Evolutionary conservation across 2,329 filamentous ascomycete species (phyloP).

Genomic region (Cordyceps javanica): DNA sequence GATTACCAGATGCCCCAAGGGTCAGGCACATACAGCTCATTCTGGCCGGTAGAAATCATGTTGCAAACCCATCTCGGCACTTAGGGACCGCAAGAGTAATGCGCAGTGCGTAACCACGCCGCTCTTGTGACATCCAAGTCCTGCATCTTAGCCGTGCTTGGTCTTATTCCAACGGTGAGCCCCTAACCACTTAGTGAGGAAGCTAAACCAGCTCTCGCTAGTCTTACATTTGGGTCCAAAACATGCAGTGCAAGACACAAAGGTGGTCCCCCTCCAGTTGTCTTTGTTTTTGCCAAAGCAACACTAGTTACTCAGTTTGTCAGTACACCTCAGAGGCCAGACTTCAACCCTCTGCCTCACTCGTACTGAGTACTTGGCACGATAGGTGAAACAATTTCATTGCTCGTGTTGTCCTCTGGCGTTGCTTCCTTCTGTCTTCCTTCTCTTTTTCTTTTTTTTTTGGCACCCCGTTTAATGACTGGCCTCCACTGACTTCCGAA

Average conservation of each 20-base stretch:
- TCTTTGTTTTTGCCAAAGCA: slow-evolving; percentile 7
- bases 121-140: background rate
- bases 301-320: background rate
- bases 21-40: background rate
- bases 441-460: background rate
- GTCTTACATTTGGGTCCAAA: slow-evolving; percentile 2
- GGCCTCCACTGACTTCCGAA: too few species aligned
- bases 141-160: background rate
- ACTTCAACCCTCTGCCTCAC: background rate
- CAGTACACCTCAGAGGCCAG: background rate
- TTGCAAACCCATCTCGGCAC: background rate
- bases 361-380: too few species aligned
- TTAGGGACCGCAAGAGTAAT: background rate
- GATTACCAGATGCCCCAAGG: background rate
- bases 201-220: background rate
- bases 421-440: background rate
- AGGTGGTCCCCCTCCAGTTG: background rate
- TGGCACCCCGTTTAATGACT: background rate
- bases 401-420: too few species aligned
- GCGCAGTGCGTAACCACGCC: background rate
- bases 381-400: background rate
- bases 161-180: background rate
- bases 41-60: background rate
- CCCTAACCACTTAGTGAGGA: background rate
- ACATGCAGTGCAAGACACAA: background rate